These are phyloP conservation scores for Colletotrichum eremochloae DNA, from an alignment of 2,329 filamentous ascomycete genomes.

Conservation along the genomic window DNA sequence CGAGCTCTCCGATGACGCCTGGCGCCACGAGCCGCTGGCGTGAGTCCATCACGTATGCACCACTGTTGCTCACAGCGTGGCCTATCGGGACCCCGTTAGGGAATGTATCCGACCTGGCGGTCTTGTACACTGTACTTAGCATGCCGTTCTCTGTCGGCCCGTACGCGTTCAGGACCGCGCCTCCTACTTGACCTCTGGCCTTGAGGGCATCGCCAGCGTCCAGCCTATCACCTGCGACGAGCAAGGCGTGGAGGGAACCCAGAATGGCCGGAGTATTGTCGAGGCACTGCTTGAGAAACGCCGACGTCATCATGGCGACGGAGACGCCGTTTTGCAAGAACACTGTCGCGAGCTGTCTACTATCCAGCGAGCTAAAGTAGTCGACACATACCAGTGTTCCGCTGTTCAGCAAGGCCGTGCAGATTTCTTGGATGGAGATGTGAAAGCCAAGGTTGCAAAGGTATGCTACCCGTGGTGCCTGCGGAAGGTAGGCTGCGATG, in stretches of 20 bases:
- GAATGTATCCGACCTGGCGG: background rate
- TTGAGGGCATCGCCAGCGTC: too few species aligned
- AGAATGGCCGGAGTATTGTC: too few species aligned
- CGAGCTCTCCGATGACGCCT: conserved; percentile 45
- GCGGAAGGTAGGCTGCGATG: background rate
- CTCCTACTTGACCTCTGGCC: too few species aligned
- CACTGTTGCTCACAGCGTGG: conserved; percentile 42
- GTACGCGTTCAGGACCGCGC: conserved; percentile 21
- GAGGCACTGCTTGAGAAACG: too few species aligned
- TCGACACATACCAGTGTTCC: too few species aligned
- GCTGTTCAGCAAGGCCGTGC: too few species aligned
- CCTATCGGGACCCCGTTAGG: conserved; percentile 44
- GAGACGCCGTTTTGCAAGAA: too few species aligned
- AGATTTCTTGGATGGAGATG: background rate
- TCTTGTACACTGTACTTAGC: background rate
- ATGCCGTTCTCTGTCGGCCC: conserved; percentile 43
- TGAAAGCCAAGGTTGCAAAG: conserved; percentile 44
- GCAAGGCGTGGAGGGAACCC: too few species aligned
- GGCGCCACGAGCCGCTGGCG: conserved; percentile 44
- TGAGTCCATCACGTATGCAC: conserved; percentile 45
- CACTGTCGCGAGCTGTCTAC: too few species aligned
- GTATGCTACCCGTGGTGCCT: background rate
- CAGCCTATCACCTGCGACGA: too few species aligned
- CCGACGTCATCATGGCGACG: too few species aligned
- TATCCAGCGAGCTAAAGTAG: too few species aligned